Conservation (phyloP, 495 filamentous ascomycete species). For the Cenococcum geophilum region DNA sequence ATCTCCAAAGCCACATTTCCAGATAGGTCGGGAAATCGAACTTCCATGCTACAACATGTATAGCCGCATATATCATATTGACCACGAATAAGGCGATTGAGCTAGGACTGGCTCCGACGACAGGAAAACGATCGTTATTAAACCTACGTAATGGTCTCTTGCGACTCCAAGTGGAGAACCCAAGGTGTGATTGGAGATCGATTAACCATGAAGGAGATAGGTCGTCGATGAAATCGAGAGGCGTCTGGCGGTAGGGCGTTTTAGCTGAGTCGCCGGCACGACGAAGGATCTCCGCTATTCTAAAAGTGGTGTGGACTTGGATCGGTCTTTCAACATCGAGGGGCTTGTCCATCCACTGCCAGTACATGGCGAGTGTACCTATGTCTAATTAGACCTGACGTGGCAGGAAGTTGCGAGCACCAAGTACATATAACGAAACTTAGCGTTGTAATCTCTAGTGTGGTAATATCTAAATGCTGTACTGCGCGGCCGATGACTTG, state of each 20-base stretch:
- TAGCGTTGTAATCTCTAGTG: slow-evolving; percentile 19
- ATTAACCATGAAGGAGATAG: background rate
- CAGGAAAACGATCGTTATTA: no score
- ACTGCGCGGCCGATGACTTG: slow-evolving; percentile 16
- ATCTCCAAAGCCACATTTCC: background rate
- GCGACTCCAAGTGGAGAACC: background rate
- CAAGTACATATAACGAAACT: slow-evolving; percentile 18
- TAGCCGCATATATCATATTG: background rate
- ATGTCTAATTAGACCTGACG: no score
- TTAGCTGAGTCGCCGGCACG: background rate
- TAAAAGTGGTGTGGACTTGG: background rate
- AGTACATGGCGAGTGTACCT: slow-evolving; percentile 17
- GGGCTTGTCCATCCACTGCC: slow-evolving; percentile 23
- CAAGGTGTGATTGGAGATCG: slow-evolving; percentile 6
- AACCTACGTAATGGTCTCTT: no score
- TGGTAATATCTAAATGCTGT: slow-evolving; percentile 7
- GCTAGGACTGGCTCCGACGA: no score
- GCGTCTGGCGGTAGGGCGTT: background rate
- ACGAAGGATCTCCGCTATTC: background rate
- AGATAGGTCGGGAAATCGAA: background rate
- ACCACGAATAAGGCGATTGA: background rate
- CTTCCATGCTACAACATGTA: background rate
- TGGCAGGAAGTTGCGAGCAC: no score
- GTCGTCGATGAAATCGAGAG: slow-evolving; percentile 15
- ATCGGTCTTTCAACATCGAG: slow-evolving; percentile 13